Evolutionary conservation across 257 asterid genomes (phyloP), one percentile per base, ranked within the genome.

Genomic region (Fraxinus anomala): DNA sequence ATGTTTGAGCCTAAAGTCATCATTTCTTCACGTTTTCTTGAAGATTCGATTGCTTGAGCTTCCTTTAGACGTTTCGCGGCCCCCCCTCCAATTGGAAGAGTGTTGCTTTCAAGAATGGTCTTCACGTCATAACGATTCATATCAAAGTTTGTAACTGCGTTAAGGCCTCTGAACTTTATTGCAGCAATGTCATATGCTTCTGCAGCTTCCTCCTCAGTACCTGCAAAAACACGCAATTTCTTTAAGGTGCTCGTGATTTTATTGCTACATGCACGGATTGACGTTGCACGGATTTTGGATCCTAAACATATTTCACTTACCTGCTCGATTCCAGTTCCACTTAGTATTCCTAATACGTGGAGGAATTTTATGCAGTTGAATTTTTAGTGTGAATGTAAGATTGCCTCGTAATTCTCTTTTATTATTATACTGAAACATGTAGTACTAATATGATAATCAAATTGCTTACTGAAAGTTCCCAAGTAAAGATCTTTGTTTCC

Each of bases 181-280:
- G 98, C 98, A 1, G 98, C 98, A 0, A 94, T 86, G 84, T 94
- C 98, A 73, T 94, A 94, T 6, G 98, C 98, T 76, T 94, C 98
- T 1, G 98, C 98, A 0, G 98, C 98, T 89, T 94, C 98, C 70
- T 92, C 98, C 76, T 92, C 97, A 0, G 97, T 94, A 81, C 95
- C 97, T 94, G 82, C 54, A 59, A 8, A 4, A 61, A 61, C 5
- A 24, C 10, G 6, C 30, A 28, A 61, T 12, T 9, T 61, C 28
- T 17, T 17, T n/a, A 47, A 47, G 21, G 59, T 44, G 51, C 23
- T 51, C 63, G 17, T 51, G 21, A 51, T 19, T 51, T 14, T 19
- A 44, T 11, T 0, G 21, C 63, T 17, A 51, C 24, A 17, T 51
- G 63, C 63, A 51, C 17, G 16, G 56, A 33, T 2, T 19, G 17